These are phyloP conservation scores for Solanum appendiculatum DNA, from an alignment of 257 asterid species.

Conservation along the genomic window DNA sequence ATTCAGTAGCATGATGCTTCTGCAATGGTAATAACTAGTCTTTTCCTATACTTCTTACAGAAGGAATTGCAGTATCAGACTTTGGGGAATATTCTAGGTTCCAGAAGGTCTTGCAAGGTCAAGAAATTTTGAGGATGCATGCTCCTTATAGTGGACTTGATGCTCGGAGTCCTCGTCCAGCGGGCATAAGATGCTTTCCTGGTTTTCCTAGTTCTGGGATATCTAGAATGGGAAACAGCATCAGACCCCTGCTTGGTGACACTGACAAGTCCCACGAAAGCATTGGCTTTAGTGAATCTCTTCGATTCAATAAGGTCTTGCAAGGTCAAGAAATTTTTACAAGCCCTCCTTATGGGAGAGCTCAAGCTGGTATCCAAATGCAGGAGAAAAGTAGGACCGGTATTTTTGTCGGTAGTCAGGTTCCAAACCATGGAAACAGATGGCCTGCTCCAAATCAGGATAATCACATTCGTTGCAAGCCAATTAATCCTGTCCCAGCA, in stretches of 20 bases:
- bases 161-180: slow-evolving; percentile 33
- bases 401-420: slow-evolving; percentile 23
- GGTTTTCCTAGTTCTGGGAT: slow-evolving; percentile 21
- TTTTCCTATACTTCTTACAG: slow-evolving; percentile 18
- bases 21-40: background rate
- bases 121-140: slow-evolving; percentile 70
- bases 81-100: slow-evolving; percentile 68
- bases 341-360: slow-evolving; percentile 33
- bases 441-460: slow-evolving; percentile 36
- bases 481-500: slow-evolving; percentile 15
- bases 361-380: slow-evolving; percentile 16
- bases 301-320: slow-evolving; percentile 82
- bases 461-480: slow-evolving; percentile 21
- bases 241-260: slow-evolving; percentile 27
- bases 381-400: slow-evolving; percentile 18
- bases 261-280: slow-evolving; percentile 23
- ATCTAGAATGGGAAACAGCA: slow-evolving; percentile 17
- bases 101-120: slow-evolving; percentile 99
- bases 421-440: slow-evolving; percentile 32
- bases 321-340: slow-evolving; percentile 95
- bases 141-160: slow-evolving; percentile 32
- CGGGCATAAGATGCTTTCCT: slow-evolving; percentile 40
- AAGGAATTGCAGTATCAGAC: slow-evolving; percentile 56
- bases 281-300: slow-evolving; percentile 37
- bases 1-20: background rate